These are phyloP conservation scores for Roridomyces roridus DNA, from an alignment of 768 basidiomycete species.

Conservation along the genomic window DNA sequence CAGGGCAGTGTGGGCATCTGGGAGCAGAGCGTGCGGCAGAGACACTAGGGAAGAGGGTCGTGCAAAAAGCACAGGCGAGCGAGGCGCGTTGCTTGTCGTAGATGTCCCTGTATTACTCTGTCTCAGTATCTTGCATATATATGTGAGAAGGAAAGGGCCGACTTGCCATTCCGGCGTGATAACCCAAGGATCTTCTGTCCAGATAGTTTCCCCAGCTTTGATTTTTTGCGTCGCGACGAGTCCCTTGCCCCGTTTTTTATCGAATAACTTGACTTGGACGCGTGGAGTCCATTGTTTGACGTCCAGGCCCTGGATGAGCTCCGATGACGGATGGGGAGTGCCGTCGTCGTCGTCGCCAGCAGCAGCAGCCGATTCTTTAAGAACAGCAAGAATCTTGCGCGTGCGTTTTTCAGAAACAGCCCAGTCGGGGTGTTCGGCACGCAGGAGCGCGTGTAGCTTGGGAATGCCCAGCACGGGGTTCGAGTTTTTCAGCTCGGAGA, in stretches of 20 bases:
- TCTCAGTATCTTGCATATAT: no score
- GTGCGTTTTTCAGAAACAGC: constrained; percentile 85
- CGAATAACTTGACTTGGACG: constrained; percentile 71
- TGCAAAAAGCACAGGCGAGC: constrained; percentile 75
- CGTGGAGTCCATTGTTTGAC: constrained; percentile 66
- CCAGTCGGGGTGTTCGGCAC: constrained; percentile 69
- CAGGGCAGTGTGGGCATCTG: constrained; percentile 58
- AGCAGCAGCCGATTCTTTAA: constrained; percentile 13
- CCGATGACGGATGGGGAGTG: constrained; percentile 21
- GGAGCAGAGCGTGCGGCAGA: constrained; percentile 40
- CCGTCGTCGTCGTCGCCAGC: constrained; percentile 10
- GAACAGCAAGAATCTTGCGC: constrained; percentile 62
- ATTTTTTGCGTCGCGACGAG: constrained; percentile 76
- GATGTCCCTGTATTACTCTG: constrained; percentile 84
- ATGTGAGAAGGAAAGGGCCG: no score
- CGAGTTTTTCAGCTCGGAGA: constrained; percentile 58
- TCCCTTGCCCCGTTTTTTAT: constrained; percentile 80
- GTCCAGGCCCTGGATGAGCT: constrained; percentile 67
- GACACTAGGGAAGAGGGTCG: constrained; percentile 57
- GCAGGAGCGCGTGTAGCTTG: constrained; percentile 72
- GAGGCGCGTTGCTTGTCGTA: constrained; percentile 69
- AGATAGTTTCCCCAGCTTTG: constrained; percentile 73
- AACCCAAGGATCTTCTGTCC: constrained; percentile 86
- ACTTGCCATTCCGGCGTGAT: constrained; percentile 81
- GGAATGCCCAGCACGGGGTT: constrained; percentile 72